Evolutionary conservation across 164 flowering plant species (phyloP).

Genomic region (Warburgia ugandensis): DNA sequence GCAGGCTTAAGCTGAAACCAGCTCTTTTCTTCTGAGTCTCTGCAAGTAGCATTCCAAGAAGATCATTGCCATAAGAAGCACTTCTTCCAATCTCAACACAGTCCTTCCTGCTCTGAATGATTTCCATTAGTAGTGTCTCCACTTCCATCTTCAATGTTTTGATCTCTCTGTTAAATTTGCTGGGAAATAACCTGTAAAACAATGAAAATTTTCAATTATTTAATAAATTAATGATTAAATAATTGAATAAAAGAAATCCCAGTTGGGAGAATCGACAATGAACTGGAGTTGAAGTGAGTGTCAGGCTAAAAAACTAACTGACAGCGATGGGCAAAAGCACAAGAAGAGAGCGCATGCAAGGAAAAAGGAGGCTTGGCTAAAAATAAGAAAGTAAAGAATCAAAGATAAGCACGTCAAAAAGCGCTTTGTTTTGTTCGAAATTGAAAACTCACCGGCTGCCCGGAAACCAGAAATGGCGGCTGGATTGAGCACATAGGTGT

Average conservation of each 20-base stretch:
- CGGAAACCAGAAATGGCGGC: constrained; percentile 67
- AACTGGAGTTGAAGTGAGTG: not conserved
- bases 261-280: not conserved
- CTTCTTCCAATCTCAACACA: constrained; percentile 67
- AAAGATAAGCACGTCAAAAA: not conserved
- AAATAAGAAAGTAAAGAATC: too few relatives aligned
- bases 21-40: constrained; percentile 58
- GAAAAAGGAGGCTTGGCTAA: too few relatives aligned
- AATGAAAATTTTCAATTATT: not conserved
- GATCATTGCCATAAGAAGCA: constrained; percentile 66
- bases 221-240: too few relatives aligned
- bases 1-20: constrained; percentile 43
- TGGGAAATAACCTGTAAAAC: constrained; percentile 63
- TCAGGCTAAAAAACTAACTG: too few relatives aligned
- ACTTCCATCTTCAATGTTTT: constrained; percentile 77
- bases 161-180: constrained; percentile 77
- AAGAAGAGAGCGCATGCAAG: not conserved
- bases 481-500: constrained; percentile 64
- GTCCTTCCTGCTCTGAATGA: constrained; percentile 70
- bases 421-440: not conserved
- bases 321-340: constrained; percentile 8
- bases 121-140: constrained; percentile 76
- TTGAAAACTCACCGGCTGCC: constrained; percentile 70
- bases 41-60: constrained; percentile 68
- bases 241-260: not conserved